Conservation (phyloP, 495 filamentous ascomycete genomes). For the Tuber umbilicatum region DNA sequence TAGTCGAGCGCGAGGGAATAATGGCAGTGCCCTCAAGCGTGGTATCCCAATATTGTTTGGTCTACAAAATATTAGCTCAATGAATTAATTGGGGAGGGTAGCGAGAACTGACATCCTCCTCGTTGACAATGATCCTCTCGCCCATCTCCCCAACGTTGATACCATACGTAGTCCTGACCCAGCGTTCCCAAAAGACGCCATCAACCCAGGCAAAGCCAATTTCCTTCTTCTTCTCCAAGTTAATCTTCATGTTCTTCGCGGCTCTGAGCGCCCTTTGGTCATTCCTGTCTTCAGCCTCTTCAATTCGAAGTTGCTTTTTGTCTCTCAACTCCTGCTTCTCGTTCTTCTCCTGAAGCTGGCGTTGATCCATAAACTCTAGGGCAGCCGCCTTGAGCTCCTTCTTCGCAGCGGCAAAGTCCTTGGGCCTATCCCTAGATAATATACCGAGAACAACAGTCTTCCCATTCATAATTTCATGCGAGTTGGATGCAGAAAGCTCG, state of each 20-base stretch:
- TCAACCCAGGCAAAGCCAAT: conserved; percentile 98
- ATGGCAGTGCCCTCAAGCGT: conserved; percentile 83
- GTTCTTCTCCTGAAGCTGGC: conserved; percentile 76
- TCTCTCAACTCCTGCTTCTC: conserved; percentile 89
- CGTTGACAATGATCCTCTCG: conserved; percentile 91
- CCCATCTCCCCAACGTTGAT: conserved; percentile 71
- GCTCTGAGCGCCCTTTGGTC: conserved; percentile 77
- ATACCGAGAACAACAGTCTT: conserved; percentile 89
- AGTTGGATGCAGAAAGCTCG: conserved; percentile 84
- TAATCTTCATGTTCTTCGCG: conserved; percentile 88
- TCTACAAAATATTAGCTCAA: conserved; percentile 49
- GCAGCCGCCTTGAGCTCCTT: conserved; percentile 93
- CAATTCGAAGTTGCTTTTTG: conserved; percentile 87
- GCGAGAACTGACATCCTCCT: conserved; percentile 74
- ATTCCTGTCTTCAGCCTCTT: conserved; percentile 89
- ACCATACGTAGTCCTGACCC: conserved; percentile 89
- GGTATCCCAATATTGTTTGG: conserved; percentile 87
- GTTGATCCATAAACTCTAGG: conserved; percentile 95
- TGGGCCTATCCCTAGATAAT: conserved; percentile 67
- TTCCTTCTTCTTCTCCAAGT: conserved; percentile 82
- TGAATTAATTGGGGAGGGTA: conserved; percentile 4
- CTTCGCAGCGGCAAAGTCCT: conserved; percentile 69
- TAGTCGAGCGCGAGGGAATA: conserved; percentile 82
- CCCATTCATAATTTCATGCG: conserved; percentile 87
- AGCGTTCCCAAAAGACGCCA: conserved; percentile 93